phyloP scores from a whole-genome alignment of 257 asterid genomes.

The Vinca minor region DNA sequence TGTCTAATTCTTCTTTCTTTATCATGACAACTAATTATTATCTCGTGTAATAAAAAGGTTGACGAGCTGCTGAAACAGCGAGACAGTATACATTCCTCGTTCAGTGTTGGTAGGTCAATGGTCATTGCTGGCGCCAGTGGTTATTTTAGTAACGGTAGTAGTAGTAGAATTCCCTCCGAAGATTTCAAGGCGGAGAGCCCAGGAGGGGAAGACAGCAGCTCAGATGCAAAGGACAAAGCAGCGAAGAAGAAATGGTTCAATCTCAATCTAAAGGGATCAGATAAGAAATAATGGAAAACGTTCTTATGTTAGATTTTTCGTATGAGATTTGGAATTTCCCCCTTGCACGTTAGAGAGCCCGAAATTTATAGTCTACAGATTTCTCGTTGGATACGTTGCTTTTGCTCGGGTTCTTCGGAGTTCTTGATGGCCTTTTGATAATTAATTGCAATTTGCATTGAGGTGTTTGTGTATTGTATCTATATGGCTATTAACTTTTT shows the following conservation, averaged over 20 bases:
- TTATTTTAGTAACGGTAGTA: slow-evolving; percentile 71
- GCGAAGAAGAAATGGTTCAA: slow-evolving; percentile 80
- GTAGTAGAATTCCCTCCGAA: slow-evolving; percentile 55
- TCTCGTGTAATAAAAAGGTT: slow-evolving; percentile 38
- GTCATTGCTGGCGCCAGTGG: slow-evolving; percentile 52
- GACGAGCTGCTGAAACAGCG: slow-evolving; percentile 92
- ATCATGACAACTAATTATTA: not conserved
- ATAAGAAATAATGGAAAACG: slow-evolving; percentile 31
- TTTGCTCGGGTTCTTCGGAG: slow-evolving; percentile 5
- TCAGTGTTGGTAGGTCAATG: slow-evolving; percentile 57
- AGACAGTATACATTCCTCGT: slow-evolving; percentile 76
- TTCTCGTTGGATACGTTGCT: slow-evolving; percentile 17
- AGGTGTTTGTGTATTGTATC: slow-evolving; percentile 16
- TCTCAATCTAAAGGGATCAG: slow-evolving; percentile 80
- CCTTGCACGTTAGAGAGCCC: slow-evolving; percentile 18
- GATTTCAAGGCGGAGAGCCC: slow-evolving; percentile 65
- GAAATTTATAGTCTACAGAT: slow-evolving; percentile 17
- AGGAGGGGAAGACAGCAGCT: slow-evolving; percentile 79
- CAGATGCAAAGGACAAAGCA: slow-evolving; percentile 83
- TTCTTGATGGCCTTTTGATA: too few relatives aligned
- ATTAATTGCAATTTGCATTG: too few relatives aligned
- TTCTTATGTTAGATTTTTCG: not conserved
- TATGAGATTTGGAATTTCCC: slow-evolving; percentile 20
- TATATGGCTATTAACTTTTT: not conserved
- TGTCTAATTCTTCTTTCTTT: not conserved